Percentiles rank a stretch among this genome's conserved stretches.
Evolutionary conservation across 495 filamentous ascomycete species (phyloP).

Genomic region (Chlorociboria aeruginascens): DNA sequence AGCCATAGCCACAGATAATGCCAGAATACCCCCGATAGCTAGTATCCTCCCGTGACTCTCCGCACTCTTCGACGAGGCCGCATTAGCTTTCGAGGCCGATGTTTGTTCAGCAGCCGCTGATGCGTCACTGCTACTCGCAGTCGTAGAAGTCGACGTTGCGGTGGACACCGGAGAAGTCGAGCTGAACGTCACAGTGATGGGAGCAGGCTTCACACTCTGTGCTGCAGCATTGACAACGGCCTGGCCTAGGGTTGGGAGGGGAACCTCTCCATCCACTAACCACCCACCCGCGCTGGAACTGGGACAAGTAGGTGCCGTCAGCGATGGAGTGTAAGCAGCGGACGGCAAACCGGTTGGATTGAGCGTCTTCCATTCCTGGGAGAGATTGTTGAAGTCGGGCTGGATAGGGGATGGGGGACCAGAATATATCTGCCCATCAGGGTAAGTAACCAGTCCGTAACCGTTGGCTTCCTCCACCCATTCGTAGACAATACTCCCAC

Average conservation of each 20-base stretch:
- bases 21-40: no score
- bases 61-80: no score
- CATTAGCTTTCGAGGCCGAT: no score
- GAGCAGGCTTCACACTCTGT: neutral
- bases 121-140: no score
- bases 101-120: no score
- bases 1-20: no score
- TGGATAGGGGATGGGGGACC: constrained; percentile 61
- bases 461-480: constrained; percentile 77
- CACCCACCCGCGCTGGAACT: constrained; percentile 49
- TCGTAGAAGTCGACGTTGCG: no score
- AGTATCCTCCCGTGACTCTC: no score
- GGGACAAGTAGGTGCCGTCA: constrained; percentile 56
- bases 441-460: constrained; percentile 72
- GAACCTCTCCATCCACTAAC: constrained; percentile 54
- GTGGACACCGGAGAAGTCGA: neutral
- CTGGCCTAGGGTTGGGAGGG: constrained; percentile 47
- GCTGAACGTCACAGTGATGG: neutral
- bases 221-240: constrained; percentile 5
- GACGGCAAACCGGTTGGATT: constrained; percentile 52
- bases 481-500: constrained; percentile 75
- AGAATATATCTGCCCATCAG: constrained; percentile 53
- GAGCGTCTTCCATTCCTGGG: constrained; percentile 61
- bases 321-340: constrained; percentile 47
- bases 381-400: constrained; percentile 69